phyloP scores from a whole-genome alignment of 129 eudicot species.

The Chrysanthemum seticuspe region DNA sequence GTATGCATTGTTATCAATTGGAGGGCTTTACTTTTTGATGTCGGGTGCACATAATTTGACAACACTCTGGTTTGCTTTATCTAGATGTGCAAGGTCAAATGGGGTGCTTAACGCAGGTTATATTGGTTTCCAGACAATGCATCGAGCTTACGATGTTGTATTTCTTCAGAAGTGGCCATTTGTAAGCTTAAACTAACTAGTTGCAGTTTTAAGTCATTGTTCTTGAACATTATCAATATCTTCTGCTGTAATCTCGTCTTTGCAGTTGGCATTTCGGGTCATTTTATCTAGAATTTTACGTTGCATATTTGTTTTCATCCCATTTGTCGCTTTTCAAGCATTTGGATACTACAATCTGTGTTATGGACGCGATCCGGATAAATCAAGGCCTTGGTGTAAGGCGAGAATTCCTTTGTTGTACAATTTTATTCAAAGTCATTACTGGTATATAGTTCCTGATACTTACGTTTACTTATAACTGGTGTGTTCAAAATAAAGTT shows the following conservation, averaged over 20 bases:
- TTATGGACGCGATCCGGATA: constrained; percentile 42
- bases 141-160: constrained; percentile 56
- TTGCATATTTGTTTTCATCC: constrained; percentile 53
- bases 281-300: constrained; percentile 61
- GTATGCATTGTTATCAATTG: constrained; percentile 75
- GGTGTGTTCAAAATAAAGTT: background rate
- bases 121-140: constrained; percentile 74
- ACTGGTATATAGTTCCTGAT: constrained; percentile 60
- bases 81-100: constrained; percentile 89
- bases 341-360: constrained; percentile 82
- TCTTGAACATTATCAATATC: background rate
- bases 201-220: constrained; percentile 7
- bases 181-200: constrained; percentile 40
- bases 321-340: constrained; percentile 83
- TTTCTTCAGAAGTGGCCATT: constrained; percentile 35
- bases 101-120: constrained; percentile 97
- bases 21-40: constrained; percentile 70
- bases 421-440: constrained; percentile 80
- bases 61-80: constrained; percentile 62
- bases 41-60: constrained; percentile 49
- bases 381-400: constrained; percentile 85
- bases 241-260: constrained; percentile 8
- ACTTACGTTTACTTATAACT: background rate
- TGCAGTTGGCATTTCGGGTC: constrained; percentile 61
- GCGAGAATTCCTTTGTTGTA: constrained; percentile 74